These are phyloP conservation scores for Solanum chilense DNA, from an alignment of 257 asterid genomes.

Conservation along the genomic window DNA sequence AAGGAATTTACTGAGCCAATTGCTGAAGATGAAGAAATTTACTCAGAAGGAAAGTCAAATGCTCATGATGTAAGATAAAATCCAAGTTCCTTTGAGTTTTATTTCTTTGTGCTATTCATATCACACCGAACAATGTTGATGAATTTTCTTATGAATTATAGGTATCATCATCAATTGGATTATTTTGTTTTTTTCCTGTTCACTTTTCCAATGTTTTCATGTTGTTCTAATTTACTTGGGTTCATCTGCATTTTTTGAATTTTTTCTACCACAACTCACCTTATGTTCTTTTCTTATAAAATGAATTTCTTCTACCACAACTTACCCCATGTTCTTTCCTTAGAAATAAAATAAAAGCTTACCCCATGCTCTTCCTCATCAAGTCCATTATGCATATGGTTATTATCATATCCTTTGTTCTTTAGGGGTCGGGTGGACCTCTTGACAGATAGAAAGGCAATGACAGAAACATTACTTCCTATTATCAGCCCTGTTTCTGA, in stretches of 20 bases:
- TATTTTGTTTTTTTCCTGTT: not conserved
- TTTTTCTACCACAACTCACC: not conserved
- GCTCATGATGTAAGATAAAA: slow-evolving; percentile 40
- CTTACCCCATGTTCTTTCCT: not conserved
- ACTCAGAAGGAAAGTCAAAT: slow-evolving; percentile 31
- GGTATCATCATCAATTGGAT: not conserved
- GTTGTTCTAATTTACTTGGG: not conserved
- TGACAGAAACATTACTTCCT: not conserved
- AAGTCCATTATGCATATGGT: not conserved
- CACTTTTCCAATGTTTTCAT: not conserved
- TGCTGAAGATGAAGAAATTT: slow-evolving; percentile 31
- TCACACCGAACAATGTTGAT: not conserved
- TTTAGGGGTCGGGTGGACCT: not conserved
- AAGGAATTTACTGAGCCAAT: slow-evolving; percentile 73
- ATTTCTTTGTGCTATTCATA: not conserved
- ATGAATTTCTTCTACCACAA: not conserved
- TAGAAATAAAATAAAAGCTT: not conserved
- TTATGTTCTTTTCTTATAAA: not conserved
- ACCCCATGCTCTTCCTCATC: not conserved
- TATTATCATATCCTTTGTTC: not conserved
- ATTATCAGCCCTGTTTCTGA: not conserved
- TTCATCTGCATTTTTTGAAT: not conserved
- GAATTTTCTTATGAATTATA: not conserved
- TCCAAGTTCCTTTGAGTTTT: not conserved
- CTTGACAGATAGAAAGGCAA: not conserved